Conservation (phyloP, 305 asterid species). For the Fraxinus latifolia region DNA sequence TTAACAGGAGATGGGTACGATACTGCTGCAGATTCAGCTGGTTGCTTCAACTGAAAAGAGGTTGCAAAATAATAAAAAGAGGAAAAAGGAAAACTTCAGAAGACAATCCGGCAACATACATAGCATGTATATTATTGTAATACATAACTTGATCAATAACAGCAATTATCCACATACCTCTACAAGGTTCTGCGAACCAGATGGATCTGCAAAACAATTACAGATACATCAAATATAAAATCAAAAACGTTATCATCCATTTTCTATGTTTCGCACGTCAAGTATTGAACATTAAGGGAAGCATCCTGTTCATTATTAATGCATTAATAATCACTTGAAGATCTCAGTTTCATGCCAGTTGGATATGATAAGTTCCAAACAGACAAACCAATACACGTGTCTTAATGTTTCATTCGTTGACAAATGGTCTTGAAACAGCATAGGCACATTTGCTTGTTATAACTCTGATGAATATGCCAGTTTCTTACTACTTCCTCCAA, state of each 20-base stretch:
- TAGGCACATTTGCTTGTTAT: not conserved
- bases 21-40: constrained; percentile 46
- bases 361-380: not conserved
- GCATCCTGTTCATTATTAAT: not conserved
- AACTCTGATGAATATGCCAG: not conserved
- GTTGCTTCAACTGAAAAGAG: constrained; percentile 56
- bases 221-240: not conserved
- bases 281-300: not conserved
- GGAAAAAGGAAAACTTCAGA: not conserved
- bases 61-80: constrained; percentile 2
- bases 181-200: constrained; percentile 30
- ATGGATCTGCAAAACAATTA: constrained; percentile 40
- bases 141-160: constrained; percentile 16
- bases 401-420: not conserved
- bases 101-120: constrained; percentile 2
- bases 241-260: not conserved
- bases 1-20: constrained; percentile 65
- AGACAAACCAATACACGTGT: not conserved
- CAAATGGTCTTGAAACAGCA: not conserved
- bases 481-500: constrained; percentile 4
- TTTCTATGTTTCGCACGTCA: not conserved
- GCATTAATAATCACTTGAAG: not conserved
- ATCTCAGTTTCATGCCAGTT: constrained; percentile 3
- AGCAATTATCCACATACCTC: constrained; percentile 41
- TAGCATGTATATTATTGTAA: constrained; percentile 7